phyloP scores from a whole-genome alignment of 2,329 filamentous ascomycete species.

The Ceratocystiopsis sp. region DNA sequence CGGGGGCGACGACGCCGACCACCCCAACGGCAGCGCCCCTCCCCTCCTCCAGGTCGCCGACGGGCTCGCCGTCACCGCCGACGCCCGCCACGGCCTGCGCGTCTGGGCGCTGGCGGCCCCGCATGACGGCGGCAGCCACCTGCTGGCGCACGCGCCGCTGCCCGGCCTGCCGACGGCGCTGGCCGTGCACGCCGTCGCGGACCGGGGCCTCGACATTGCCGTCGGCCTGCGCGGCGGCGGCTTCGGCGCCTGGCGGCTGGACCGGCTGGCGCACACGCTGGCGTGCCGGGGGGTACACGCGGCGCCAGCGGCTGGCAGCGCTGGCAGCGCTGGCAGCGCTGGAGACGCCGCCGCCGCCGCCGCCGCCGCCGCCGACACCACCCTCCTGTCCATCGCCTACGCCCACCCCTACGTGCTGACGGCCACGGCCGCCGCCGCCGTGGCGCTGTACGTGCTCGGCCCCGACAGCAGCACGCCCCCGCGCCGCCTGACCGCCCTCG shows the following conservation, averaged over 20 bases:
- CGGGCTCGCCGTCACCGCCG: conserved; percentile 62
- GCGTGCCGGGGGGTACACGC: conserved; percentile 14
- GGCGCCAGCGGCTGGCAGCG: conserved; percentile 43
- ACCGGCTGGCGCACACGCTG: conserved; percentile 25
- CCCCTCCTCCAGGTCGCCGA: conserved; percentile 63
- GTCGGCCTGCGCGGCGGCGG: conserved; percentile 57
- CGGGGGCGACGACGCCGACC: neutral
- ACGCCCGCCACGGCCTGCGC: conserved; percentile 50
- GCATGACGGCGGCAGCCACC: too few species aligned
- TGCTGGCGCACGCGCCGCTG: conserved; percentile 29
- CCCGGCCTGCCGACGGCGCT: conserved; percentile 38
- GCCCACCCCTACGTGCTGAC: conserved; percentile 62
- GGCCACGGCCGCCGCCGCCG: conserved; percentile 54
- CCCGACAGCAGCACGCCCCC: conserved; percentile 1
- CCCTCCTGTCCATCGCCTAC: conserved; percentile 53
- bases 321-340: too few species aligned
- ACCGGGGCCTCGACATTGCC: conserved; percentile 37
- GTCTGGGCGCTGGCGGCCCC: conserved; percentile 64
- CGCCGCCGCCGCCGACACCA: conserved; percentile 23
- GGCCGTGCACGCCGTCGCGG: conserved; percentile 37
- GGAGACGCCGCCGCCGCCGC: too few species aligned
- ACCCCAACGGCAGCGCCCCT: conserved; percentile 15
- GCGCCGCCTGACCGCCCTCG: conserved; percentile 4
- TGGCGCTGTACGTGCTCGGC: conserved; percentile 60
- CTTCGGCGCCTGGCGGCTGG: conserved; percentile 52